Percentiles rank a stretch among this genome's conserved stretches.
Evolutionary conservation across 164 flowering plant genomes (phyloP).

Genomic region (Macadamia integrifolia): DNA sequence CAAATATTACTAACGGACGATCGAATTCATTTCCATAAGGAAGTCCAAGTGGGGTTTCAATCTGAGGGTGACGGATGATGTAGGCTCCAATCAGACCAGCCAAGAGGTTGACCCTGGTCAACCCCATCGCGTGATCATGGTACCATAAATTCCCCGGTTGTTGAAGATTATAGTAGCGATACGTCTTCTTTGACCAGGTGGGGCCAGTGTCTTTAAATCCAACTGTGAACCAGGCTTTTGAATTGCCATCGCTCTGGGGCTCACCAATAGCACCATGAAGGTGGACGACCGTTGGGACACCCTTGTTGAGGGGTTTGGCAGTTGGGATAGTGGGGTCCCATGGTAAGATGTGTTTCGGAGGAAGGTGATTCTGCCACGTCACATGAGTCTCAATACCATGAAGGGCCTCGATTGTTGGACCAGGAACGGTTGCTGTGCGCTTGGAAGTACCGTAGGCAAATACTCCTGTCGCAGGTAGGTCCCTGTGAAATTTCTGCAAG

Average conservation of each 20-base stretch:
- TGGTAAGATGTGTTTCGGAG: slow-evolving; percentile 30
- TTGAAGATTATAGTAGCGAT: slow-evolving; percentile 40
- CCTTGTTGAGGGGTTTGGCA: slow-evolving; percentile 31
- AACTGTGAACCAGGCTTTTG: slow-evolving; percentile 48
- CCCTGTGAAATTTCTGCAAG: slow-evolving; percentile 75
- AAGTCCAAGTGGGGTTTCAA: slow-evolving; percentile 23
- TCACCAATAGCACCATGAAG: slow-evolving; percentile 53
- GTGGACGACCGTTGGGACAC: slow-evolving; percentile 15
- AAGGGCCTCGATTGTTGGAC: slow-evolving; percentile 24
- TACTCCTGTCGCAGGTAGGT: slow-evolving; percentile 45
- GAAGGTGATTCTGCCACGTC: slow-evolving; percentile 51
- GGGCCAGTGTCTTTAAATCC: slow-evolving; percentile 38
- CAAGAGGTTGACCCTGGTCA: slow-evolving; percentile 35
- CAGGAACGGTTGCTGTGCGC: slow-evolving; percentile 24
- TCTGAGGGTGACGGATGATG: slow-evolving; percentile 20
- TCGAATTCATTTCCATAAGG: slow-evolving; percentile 27
- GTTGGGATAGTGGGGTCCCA: slow-evolving; percentile 1
- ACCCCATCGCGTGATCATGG: slow-evolving; percentile 42
- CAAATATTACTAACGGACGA: slow-evolving; percentile 26
- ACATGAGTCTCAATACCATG: slow-evolving; percentile 34
- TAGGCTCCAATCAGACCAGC: slow-evolving; percentile 35
- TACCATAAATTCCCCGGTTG: slow-evolving; percentile 50
- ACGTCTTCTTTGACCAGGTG: slow-evolving; percentile 33
- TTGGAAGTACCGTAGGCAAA: slow-evolving; percentile 49
- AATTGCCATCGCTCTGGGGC: slow-evolving; percentile 46